Evolutionary conservation across 2,329 filamentous ascomycete species (phyloP).

Genomic region (Arachnopeziza araneosa): DNA sequence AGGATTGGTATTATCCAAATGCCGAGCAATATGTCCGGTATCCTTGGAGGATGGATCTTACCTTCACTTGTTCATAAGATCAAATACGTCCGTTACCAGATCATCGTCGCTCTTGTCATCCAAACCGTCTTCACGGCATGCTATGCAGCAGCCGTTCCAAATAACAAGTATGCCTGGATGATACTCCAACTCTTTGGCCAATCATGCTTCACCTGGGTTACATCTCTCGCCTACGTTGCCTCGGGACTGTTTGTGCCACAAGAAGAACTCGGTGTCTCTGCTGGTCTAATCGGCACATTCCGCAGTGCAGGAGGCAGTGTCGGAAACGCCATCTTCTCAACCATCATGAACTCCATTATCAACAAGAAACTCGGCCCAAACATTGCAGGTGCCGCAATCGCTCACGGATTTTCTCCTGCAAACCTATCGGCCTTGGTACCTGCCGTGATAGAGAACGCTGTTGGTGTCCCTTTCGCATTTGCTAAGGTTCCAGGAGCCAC

Average conservation of each 20-base stretch:
- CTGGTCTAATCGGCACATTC: conserved; percentile 30
- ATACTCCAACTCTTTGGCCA: conserved; percentile 30
- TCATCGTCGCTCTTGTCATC: conserved; percentile 29
- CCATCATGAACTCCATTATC: conserved; percentile 29
- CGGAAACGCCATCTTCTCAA: conserved; percentile 33
- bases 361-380: conserved; percentile 26
- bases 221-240: conserved; percentile 28
- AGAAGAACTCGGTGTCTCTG: conserved; percentile 28
- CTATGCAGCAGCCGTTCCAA: conserved; percentile 27
- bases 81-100: conserved; percentile 28
- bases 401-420: conserved; percentile 21
- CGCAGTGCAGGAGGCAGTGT: conserved; percentile 31
- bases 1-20: conserved; percentile 27
- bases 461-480: conserved; percentile 33
- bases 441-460: conserved; percentile 28
- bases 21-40: conserved; percentile 21
- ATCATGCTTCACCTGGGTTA: conserved; percentile 31
- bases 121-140: conserved; percentile 28
- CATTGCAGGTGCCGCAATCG: conserved; percentile 27
- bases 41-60: conserved; percentile 28
- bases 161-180: conserved; percentile 28
- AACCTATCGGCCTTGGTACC: conserved; percentile 25
- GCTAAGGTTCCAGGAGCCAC: conserved; percentile 27
- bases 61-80: conserved; percentile 31
- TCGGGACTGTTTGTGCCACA: conserved; percentile 30